Base-by-base conservation (phyloP, 179 eudicot species). In the Camellia oleifera region DNA sequence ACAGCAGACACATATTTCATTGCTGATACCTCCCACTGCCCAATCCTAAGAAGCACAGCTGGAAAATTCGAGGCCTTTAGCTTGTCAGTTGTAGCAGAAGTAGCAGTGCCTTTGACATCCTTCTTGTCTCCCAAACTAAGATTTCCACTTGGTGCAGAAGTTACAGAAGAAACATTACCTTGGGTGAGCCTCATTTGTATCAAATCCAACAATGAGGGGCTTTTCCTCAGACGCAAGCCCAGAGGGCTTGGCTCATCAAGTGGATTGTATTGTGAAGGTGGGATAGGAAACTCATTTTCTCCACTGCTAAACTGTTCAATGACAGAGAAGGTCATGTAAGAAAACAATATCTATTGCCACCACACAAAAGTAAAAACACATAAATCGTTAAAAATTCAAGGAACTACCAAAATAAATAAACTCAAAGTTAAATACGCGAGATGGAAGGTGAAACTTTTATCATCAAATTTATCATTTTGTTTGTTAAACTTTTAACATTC, bases 201-300 rank as follows among this genome's bases (percentile, higher is more conserved):
- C 79, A 96, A 86, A 71, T 96, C 97, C 76, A 94, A 88, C 42
- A 96, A 87, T 5, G 99, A 96, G 42, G 98, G 98, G 72, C 92
- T 94, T 82, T 94, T 94, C 70, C 90, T 86, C 66, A 96, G 85
- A 61, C 91, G 87, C 88, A 96, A 88, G 18, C 99, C 99, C 85
- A 96, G 80, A 18, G 99, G 99, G 60, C 98, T 94, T 32, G 99
- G 99, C 80, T 94, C 97, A 84, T 88, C 90, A 45, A 94, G 93
- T 23, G 97, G 99, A 88, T 96, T 91, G 86, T 84, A 92, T 68
- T 89, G 91, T 7, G 88, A 76, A 54, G 90, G 86, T 53, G 88
- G 72, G 65, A 84, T 69, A 56, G 86, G 76, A 81, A 83, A 87
- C 69, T 76, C 76, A 83, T 82, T 71, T 68, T 62, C 82, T 65